Evolutionary conservation across 139 green algal species (phyloP).

Genomic region (Pycnococcus provasolii): DNA sequence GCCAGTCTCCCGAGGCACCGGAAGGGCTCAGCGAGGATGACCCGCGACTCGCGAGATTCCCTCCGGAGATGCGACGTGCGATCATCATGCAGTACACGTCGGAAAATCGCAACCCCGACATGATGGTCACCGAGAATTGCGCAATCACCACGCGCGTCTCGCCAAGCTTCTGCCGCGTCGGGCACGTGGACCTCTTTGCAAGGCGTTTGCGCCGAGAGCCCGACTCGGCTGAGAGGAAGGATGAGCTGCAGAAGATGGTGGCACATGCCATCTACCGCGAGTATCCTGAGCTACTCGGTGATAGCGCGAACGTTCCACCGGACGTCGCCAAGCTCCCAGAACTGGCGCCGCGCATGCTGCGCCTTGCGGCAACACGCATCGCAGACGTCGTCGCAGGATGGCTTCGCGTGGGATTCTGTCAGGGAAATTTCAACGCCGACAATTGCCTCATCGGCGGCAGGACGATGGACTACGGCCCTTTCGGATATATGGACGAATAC

Average conservation of each 20-base stretch:
- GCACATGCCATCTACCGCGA: conserved; percentile 24
- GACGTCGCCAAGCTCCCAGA: background rate
- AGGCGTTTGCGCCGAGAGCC: conserved; percentile 1
- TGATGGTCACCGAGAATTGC: conserved; percentile 26
- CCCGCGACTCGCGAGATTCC: conserved; percentile 14
- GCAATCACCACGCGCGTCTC: conserved; percentile 31
- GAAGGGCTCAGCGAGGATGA: conserved; percentile 9
- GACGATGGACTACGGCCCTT: conserved; percentile 38
- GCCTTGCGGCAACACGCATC: background rate
- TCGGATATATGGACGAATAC: conserved; percentile 32
- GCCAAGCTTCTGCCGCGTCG: conserved; percentile 22
- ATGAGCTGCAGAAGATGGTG: conserved; percentile 24
- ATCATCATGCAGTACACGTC: background rate
- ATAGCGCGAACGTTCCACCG: too few relatives aligned
- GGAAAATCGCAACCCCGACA: conserved; percentile 23
- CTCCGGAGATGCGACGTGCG: background rate
- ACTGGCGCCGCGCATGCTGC: conserved; percentile 5
- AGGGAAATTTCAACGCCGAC: conserved; percentile 34
- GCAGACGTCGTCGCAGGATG: conserved; percentile 16
- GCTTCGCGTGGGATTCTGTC: conserved; percentile 28
- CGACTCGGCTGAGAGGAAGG: background rate
- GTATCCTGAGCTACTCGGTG: conserved; percentile 4
- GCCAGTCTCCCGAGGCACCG: background rate
- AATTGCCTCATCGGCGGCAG: conserved; percentile 29
- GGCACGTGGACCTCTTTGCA: conserved; percentile 26